phyloP scores from a whole-genome alignment of 1,284 basidiomycete species.

The Pseudozyma flocculosa region DNA sequence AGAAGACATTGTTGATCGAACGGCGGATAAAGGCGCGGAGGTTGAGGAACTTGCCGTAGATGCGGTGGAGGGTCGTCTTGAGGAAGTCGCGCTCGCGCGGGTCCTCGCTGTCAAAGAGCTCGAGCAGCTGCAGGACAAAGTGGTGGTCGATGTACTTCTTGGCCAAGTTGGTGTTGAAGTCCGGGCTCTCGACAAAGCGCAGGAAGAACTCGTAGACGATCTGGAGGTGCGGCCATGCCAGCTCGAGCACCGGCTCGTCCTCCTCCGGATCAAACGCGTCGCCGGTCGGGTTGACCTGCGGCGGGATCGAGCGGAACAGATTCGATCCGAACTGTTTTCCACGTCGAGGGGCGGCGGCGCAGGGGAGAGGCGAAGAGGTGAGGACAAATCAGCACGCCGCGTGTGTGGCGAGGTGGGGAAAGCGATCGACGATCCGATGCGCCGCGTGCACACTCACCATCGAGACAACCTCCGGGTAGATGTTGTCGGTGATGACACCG shows the following conservation, averaged over 20 bases:
- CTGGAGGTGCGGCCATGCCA: constrained; percentile 99
- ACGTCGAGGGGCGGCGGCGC: background rate
- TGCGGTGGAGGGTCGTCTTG: constrained; percentile 97
- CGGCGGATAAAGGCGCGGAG: constrained; percentile 96
- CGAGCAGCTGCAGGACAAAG: constrained; percentile 90
- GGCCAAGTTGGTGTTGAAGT: constrained; percentile 97
- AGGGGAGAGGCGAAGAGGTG: too few species aligned
- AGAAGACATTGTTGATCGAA: constrained; percentile 99
- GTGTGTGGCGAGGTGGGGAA: too few species aligned
- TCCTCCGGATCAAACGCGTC: constrained; percentile 99
- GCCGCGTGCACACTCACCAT: too few species aligned
- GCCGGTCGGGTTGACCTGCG: constrained; percentile 94
- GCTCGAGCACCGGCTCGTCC: constrained; percentile 96
- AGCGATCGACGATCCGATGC: background rate
- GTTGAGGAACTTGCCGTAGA: constrained; percentile 99
- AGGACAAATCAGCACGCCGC: too few species aligned
- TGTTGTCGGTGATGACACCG: constrained; percentile 90
- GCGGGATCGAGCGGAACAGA: constrained; percentile 98
- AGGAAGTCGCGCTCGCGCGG: constrained; percentile 98
- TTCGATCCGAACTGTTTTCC: constrained; percentile 69
- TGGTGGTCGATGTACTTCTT: constrained; percentile 96
- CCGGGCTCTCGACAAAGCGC: constrained; percentile 94
- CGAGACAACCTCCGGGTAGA: constrained; percentile 98
- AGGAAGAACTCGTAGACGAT: constrained; percentile 99
- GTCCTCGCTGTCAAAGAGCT: constrained; percentile 98